A percentile compares a stretch with the other conserved stretches of the same genome.
phyloP scores from a whole-genome alignment of 805 yeast genomes.

The Kazachstania taianensis region DNA sequence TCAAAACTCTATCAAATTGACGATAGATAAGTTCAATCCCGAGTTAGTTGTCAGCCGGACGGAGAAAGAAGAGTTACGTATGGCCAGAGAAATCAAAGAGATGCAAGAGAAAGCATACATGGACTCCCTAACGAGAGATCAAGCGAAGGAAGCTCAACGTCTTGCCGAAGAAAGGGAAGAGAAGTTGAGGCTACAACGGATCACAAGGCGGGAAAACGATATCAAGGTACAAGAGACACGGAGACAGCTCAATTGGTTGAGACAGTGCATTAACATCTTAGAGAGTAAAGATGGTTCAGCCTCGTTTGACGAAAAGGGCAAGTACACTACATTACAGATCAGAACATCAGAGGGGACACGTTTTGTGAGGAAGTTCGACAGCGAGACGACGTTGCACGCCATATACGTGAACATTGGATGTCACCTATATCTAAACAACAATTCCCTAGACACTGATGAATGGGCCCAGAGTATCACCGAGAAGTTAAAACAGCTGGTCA shows the following conservation, averaged over 20 bases:
- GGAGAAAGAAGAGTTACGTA: constrained; percentile 50
- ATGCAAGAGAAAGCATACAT: constrained; percentile 62
- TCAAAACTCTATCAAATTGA: constrained; percentile 30
- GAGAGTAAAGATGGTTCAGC: neutral
- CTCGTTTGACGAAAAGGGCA: neutral
- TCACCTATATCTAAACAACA: constrained; percentile 15
- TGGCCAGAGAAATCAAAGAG: constrained; percentile 47
- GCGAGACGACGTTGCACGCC: constrained; percentile 13
- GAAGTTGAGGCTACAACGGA: constrained; percentile 1
- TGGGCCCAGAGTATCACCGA: constrained; percentile 50
- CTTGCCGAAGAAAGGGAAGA: constrained; percentile 14
- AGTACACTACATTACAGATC: constrained; percentile 22
- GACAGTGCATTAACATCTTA: constrained; percentile 9
- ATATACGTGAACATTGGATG: constrained; percentile 21
- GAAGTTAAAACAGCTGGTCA: constrained; percentile 11
- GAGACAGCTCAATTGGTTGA: constrained; percentile 17
- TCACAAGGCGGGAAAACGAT: constrained; percentile 5
- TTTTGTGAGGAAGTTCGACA: constrained; percentile 17
- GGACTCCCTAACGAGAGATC: constrained; percentile 49
- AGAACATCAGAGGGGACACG: constrained; percentile 26
- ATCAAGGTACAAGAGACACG: constrained; percentile 12
- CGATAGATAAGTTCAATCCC: constrained; percentile 47
- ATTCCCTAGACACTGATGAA: constrained; percentile 53
- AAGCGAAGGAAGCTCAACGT: constrained; percentile 40
- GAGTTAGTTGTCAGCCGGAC: constrained; percentile 49